Evolutionary conservation across 352 stramenopile genomes (phyloP).

Genomic region (Globisporangium canariense): DNA sequence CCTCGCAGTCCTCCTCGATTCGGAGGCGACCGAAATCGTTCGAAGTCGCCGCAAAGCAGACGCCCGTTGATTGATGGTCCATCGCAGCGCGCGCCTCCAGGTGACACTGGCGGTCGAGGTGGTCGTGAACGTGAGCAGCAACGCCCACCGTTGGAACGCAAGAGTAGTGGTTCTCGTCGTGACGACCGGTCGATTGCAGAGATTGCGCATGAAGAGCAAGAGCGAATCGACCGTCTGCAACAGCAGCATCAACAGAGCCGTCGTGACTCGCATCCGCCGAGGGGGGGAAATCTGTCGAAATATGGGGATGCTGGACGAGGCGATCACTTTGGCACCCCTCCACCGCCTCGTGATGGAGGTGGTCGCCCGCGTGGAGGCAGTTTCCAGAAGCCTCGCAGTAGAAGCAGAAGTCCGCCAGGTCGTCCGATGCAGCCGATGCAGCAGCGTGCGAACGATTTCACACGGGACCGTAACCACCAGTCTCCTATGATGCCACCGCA

Average conservation of each 20-base stretch:
- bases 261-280: slow-evolving; percentile 20
- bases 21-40: slow-evolving; percentile 1
- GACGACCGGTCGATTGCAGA: slow-evolving; percentile 53
- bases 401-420: slow-evolving; percentile 10
- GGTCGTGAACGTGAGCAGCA: slow-evolving; percentile 25
- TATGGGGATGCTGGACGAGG: slow-evolving; percentile 29
- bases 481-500: slow-evolving; percentile 11
- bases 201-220: slow-evolving; percentile 43
- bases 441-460: slow-evolving; percentile 4
- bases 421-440: slow-evolving; percentile 1
- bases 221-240: slow-evolving; percentile 37
- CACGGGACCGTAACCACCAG: slow-evolving; percentile 3
- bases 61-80: neutral
- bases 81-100: neutral
- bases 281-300: slow-evolving; percentile 23
- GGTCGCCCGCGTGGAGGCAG: slow-evolving; percentile 1
- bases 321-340: slow-evolving; percentile 6
- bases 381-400: slow-evolving; percentile 14
- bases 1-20: slow-evolving; percentile 13
- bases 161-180: slow-evolving; percentile 18
- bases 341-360: slow-evolving; percentile 6
- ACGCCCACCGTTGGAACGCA: slow-evolving; percentile 21
- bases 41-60: slow-evolving; percentile 8
- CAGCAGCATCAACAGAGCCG: slow-evolving; percentile 32
- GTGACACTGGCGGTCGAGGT: slow-evolving; percentile 20